phyloP scores from a whole-genome alignment of 257 asterid species.

The Echites panduratus region DNA sequence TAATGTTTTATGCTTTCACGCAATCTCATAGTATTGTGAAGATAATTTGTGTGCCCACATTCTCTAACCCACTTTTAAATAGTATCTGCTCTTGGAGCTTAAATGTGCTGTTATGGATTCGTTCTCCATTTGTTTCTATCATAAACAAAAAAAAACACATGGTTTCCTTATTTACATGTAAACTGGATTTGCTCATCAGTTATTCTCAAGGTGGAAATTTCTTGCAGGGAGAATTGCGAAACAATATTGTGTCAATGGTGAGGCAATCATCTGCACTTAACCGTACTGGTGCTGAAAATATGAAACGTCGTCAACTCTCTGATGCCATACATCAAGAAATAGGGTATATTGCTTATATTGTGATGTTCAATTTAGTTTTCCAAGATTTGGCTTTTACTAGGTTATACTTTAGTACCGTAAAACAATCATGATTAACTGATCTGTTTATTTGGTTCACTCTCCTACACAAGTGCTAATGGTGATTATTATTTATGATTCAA shows the following conservation, averaged over 20 bases:
- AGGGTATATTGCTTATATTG: constrained; percentile 46
- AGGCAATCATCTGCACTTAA: constrained; percentile 65
- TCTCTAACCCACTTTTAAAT: neutral
- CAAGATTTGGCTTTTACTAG: neutral
- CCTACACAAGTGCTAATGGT: neutral
- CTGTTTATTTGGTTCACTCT: neutral
- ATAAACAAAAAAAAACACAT: neutral
- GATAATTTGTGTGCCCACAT: neutral
- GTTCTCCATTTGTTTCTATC: neutral
- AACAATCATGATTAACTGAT: neutral
- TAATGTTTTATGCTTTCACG: neutral
- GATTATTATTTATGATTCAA: neutral
- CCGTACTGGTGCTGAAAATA: constrained; percentile 66
- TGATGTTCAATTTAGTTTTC: neutral
- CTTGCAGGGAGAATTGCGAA: constrained; percentile 64
- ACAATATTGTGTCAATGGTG: constrained; percentile 55
- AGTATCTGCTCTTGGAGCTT: neutral
- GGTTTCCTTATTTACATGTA: neutral
- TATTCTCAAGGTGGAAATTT: constrained; percentile 8
- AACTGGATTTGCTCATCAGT: neutral
- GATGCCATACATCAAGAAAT: constrained; percentile 92
- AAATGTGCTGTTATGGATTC: neutral
- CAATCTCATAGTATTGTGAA: neutral
- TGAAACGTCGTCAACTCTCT: constrained; percentile 93
- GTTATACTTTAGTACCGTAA: neutral